Conservation (phyloP, 345 rosid genomes). For the Lepidium sativum region DNA sequence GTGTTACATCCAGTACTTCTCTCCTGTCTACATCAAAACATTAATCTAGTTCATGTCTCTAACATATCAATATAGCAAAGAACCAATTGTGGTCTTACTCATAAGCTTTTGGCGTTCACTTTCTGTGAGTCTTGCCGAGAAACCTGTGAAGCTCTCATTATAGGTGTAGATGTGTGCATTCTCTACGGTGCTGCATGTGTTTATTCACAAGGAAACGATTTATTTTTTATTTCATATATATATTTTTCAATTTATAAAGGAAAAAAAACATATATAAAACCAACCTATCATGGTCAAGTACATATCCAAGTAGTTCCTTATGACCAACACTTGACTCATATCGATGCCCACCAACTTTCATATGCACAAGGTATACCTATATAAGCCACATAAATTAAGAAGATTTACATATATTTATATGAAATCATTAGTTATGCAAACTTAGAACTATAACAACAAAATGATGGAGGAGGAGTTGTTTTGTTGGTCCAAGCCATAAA, state of each 20-base stretch:
- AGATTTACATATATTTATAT: background rate
- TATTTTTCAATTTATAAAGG: background rate
- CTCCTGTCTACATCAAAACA: background rate
- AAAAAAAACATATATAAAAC: background rate
- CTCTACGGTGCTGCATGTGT: background rate
- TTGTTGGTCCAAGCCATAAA: too few species aligned
- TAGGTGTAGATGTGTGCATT: slow-evolving; percentile 15
- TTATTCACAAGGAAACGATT: background rate
- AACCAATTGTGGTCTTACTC: background rate
- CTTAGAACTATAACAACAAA: background rate
- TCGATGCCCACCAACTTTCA: slow-evolving; percentile 19
- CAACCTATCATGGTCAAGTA: slow-evolving; percentile 20
- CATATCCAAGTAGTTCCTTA: slow-evolving; percentile 6
- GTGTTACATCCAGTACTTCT: slow-evolving; percentile 12
- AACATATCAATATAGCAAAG: background rate
- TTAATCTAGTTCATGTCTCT: background rate
- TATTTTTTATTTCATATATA: too few species aligned
- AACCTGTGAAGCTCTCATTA: slow-evolving; percentile 19
- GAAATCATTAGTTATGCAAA: background rate
- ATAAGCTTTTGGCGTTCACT: slow-evolving; percentile 14
- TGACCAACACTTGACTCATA: slow-evolving; percentile 21
- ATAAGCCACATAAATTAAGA: slow-evolving; percentile 1
- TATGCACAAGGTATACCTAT: slow-evolving; percentile 18
- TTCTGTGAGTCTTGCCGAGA: slow-evolving; percentile 8
- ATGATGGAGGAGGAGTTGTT: too few species aligned